Base-by-base conservation (phyloP, 352 stramenopile species). In the Pythium chondricola region DNA sequence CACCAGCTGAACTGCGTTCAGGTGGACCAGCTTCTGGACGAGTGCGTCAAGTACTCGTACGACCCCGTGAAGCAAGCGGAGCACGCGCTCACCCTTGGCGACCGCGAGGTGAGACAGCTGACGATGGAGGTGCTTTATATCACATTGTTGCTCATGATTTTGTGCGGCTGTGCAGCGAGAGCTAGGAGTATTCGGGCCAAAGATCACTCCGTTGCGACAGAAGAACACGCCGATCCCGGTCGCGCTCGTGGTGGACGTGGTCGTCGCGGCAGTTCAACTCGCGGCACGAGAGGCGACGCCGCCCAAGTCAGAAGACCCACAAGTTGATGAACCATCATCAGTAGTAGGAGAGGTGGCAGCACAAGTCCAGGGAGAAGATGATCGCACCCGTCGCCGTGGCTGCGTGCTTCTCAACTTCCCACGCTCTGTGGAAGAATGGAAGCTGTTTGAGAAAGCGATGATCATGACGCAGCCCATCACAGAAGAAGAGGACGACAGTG, bases 391-490 rank as follows among this genome's bases (percentile, higher is more conserved):
- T 22, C n/a, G 8, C 13, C 26, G 42, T 9, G 37, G 67, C 6
- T 78, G 65, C 36, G 52, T 83, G 10, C 48, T 86, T 1, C 72
- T 75, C 52, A 83, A 86, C 46, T 86, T 82, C 30, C 74, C 74
- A 35, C 52, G 71, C 30, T 69, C 58, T 6, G 4, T 67, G 8
- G 74, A 84, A 1, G 71, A 86, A 55, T 66, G 65, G 8, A 84
- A 79, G 21, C 55, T 83, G 8, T 54, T 86, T 4, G 74, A 86
- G 39, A 74, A 67, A 24, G 29, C 52, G 14, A 21, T 65, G 43
- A 33, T 71, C 42, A 43, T 21, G 6, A 8, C 17, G 10, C 22
- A 17, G 2, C n/a, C n/a, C n/a, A n/a, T n/a, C 11, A 29, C 6
- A 21, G 16, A 21, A 29, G 39, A 43, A 16, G 38, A 16, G 16